Evolutionary conservation across 106 monocot genomes (phyloP), one percentile per base, ranked within the genome.

Genomic region (Ottelia alismoides): DNA sequence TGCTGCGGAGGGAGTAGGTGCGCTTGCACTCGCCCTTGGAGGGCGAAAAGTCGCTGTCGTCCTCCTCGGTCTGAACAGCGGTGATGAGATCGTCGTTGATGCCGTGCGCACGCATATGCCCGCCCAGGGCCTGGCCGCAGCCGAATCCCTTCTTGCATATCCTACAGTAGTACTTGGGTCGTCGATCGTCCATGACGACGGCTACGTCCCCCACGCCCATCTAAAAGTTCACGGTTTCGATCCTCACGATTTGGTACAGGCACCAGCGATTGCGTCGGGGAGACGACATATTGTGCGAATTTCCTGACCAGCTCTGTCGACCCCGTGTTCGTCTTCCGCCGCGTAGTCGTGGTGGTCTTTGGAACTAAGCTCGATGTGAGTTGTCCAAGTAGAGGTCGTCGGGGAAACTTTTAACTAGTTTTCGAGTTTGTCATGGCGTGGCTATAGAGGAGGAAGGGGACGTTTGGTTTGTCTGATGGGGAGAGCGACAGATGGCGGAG

Each of bases 31-130:
- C n/a, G n/a, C n/a, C n/a, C n/a, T n/a, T n/a, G 31, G 19, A 27
- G 24, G 24, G 46, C 29, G 50, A 20, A 14, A 20, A 27, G 12
- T 47, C 19, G 20, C 52, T 45, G 19, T 27, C 62, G 2, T 57
- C 59, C 2, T 50, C 26, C 31, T 63, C 61, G 17, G 49, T 65
- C 26, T 73, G 52, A 10, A 11, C 35, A 0, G 28, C 51, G 32
- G 3, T 23, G 47, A 17, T 18, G 3, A 28, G 7, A 18, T 74
- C 77, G 25, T 79, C 79, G 59, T 63, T 71, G 65, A 76, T 74
- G 19, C 79, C 83, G 54, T 93, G 92, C 17, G 79, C 72, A 0
- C 79, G 43, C 82, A 87, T 92, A 74, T 92, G 92, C 18, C 87
- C 92, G 1, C 87, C 92, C 2, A 83, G 75, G 0, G 87, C 87